Evolutionary conservation across 164 flowering plant genomes (phyloP).

Genomic region (Dillenia turbinata): DNA sequence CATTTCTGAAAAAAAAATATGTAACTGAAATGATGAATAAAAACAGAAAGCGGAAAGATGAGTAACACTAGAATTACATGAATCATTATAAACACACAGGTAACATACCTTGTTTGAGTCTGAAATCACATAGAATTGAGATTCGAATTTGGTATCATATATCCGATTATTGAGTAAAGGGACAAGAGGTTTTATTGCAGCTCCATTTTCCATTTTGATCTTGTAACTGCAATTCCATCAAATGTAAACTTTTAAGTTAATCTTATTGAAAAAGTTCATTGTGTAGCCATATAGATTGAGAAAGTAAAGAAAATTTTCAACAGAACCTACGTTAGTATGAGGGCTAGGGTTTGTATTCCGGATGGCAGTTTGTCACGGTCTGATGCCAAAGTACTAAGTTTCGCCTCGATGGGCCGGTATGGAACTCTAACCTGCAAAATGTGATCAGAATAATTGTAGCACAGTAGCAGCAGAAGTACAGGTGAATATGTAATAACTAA

Average conservation of each 20-base stretch:
- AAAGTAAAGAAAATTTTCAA: conserved; percentile 1
- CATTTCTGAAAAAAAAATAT: too few relatives aligned
- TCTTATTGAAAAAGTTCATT: neutral
- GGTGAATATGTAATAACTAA: conserved; percentile 1
- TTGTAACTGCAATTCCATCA: conserved; percentile 72
- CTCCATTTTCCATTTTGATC: conserved; percentile 85
- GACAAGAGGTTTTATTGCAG: conserved; percentile 77
- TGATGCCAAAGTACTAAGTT: conserved; percentile 56
- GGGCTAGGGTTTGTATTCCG: conserved; percentile 81
- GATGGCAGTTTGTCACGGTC: conserved; percentile 83
- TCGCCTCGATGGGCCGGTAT: conserved; percentile 67
- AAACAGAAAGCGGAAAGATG: neutral
- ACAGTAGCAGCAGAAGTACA: neutral
- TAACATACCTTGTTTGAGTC: conserved; percentile 79
- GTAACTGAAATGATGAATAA: neutral
- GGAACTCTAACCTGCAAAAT: conserved; percentile 69
- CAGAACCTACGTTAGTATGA: conserved; percentile 62
- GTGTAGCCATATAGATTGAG: conserved; percentile 1
- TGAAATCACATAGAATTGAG: conserved; percentile 94
- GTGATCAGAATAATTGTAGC: neutral
- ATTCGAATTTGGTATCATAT: conserved; percentile 92
- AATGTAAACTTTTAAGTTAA: neutral
- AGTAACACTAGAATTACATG: neutral
- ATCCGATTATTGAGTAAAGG: conserved; percentile 88
- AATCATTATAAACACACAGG: neutral